Base-by-base conservation (phyloP, 257 asterid species). In the Lavandula angustifolia region DNA sequence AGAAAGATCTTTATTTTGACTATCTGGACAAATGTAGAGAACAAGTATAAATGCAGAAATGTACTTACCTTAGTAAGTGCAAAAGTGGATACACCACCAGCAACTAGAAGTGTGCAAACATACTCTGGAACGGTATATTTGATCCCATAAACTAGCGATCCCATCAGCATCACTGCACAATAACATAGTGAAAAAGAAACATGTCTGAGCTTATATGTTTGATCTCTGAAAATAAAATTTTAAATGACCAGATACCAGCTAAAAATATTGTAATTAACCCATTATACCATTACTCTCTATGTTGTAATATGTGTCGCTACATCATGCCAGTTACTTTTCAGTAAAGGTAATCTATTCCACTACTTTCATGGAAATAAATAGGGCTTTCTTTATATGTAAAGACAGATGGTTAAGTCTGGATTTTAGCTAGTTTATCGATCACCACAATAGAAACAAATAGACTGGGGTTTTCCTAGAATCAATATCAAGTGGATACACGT, bases 91-190 rank as follows among this genome's bases (percentile, higher is more conserved):
- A 94, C 97, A 65, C 99, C 99, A 44, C 99, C 96, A 64, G 99
- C 99, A 64, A 94, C 99, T 60, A 94, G 96, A 63, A 94, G 62
- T 3, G 99, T 74, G 79, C 99, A 94, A 18, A 87, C 43, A 67
- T 94, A 94, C 81, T 94, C 97, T 1, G 96, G 97, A 32, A 94
- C 12, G 46, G 94, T 84, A 68, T 94, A 90, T 78, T 87, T 75
- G 61, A 90, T 90, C 69, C 99, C 99, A 68, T 90, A 94, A 32
- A 94, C 99, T 55, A 94, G 79, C 10, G 96, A 47, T 18, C 99
- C 99, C 97, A 94, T 94, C 69, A 94, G 78, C 99, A 94, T 94
- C 67, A 94, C 99, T 94, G 95, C 90, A 67, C 47, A 54, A 12
- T n/a, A 9, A 43, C 13, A 5, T 47, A 31, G 31, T 27, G 22